These are phyloP conservation scores for Cercospora canescens DNA, from an alignment of 2,329 filamentous ascomycete species.

Conservation along the genomic window DNA sequence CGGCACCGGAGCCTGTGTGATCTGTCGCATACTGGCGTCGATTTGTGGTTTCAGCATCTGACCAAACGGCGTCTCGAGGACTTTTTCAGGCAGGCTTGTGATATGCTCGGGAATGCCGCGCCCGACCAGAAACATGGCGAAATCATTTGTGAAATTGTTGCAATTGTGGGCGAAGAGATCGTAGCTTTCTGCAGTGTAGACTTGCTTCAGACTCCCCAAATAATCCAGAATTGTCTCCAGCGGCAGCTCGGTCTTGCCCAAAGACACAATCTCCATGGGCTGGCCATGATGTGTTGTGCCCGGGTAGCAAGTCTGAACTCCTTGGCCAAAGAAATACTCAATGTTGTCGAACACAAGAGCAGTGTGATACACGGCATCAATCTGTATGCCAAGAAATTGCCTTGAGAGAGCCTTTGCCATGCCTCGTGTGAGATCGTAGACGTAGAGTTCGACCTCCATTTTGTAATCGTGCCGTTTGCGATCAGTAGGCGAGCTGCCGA, in stretches of 20 bases:
- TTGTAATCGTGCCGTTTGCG: not conserved
- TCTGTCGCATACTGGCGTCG: conserved; percentile 62
- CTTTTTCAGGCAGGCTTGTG: conserved; percentile 76
- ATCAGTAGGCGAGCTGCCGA: not conserved
- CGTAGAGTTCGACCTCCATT: conserved; percentile 54
- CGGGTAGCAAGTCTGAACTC: conserved; percentile 77
- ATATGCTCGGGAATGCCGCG: conserved; percentile 88
- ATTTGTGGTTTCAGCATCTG: conserved; percentile 82
- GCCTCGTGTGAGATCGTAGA: conserved; percentile 52
- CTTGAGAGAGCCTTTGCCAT: conserved; percentile 52
- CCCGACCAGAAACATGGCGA: conserved; percentile 85
- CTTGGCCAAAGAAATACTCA: conserved; percentile 89
- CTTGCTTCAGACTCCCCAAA: conserved; percentile 74
- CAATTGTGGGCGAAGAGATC: conserved; percentile 91
- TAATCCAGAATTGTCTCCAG: conserved; percentile 84
- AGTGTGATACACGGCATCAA: conserved; percentile 95
- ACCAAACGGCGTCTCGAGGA: conserved; percentile 83
- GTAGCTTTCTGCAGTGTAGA: conserved; percentile 80
- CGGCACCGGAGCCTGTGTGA: conserved; percentile 59
- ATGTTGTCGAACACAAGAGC: conserved; percentile 80
- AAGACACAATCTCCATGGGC: conserved; percentile 72
- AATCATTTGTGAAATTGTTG: conserved; percentile 95
- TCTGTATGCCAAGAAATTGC: conserved; percentile 64
- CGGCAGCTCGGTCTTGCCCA: conserved; percentile 77
- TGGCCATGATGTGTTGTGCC: conserved; percentile 83